Evolutionary conservation across 805 yeast species (phyloP).

Genomic region (Cyberlindnera suaveolens): DNA sequence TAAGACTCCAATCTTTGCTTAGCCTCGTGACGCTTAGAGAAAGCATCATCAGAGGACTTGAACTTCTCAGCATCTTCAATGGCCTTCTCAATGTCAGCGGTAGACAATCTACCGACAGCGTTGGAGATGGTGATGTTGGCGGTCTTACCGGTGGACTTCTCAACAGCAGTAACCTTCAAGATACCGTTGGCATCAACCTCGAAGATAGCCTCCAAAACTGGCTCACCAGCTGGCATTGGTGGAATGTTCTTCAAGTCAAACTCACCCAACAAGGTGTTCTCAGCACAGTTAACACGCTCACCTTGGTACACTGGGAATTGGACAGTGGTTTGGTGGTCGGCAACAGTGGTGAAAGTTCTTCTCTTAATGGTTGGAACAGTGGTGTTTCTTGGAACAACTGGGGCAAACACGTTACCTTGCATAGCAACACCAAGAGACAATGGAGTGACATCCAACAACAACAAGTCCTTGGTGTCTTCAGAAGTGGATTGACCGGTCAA

Average conservation of each 20-base stretch:
- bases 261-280: slow-evolving; percentile 97
- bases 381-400: slow-evolving; percentile 98
- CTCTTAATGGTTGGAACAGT: slow-evolving; percentile 99
- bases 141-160: slow-evolving; percentile 97
- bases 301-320: slow-evolving; percentile 99
- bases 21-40: slow-evolving; percentile 99
- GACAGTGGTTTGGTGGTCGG: slow-evolving; percentile 97
- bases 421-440: slow-evolving; percentile 99
- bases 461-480: slow-evolving; percentile 91
- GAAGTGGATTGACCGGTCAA: slow-evolving; percentile 80
- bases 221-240: slow-evolving; percentile 98
- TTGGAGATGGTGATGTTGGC: slow-evolving; percentile 98
- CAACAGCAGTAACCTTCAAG: slow-evolving; percentile 97
- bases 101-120: slow-evolving; percentile 97
- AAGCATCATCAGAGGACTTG: slow-evolving; percentile 98
- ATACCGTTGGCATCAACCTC: slow-evolving; percentile 99
- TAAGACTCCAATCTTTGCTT: slow-evolving; percentile 98
- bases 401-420: slow-evolving; percentile 99
- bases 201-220: slow-evolving; percentile 97
- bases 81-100: slow-evolving; percentile 97
- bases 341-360: slow-evolving; percentile 97
- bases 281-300: slow-evolving; percentile 98
- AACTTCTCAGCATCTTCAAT: slow-evolving; percentile 97
- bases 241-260: slow-evolving; percentile 97
- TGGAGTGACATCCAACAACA: slow-evolving; percentile 96